Evolutionary conservation across 352 stramenopile genomes (phyloP).

Genomic region (Ophiocytium majus): DNA sequence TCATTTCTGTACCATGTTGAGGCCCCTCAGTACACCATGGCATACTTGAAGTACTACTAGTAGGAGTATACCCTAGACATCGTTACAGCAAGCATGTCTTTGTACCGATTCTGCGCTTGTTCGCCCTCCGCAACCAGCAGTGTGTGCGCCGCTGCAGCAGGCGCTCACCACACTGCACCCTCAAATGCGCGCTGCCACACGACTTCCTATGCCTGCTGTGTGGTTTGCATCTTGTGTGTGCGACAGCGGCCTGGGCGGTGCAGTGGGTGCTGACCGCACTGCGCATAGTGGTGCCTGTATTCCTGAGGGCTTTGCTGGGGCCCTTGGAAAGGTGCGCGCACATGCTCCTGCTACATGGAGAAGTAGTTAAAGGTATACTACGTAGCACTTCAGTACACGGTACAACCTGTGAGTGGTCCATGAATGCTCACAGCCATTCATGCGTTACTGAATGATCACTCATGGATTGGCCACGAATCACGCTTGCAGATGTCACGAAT

Average conservation of each 20-base stretch:
- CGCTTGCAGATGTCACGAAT: background rate
- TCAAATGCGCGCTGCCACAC: too few species aligned
- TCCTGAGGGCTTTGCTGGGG: background rate
- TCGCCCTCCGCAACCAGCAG: background rate
- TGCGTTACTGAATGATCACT: background rate
- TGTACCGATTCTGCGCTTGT: background rate
- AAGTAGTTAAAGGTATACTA: background rate
- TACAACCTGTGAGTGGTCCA: too few species aligned
- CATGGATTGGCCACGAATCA: background rate
- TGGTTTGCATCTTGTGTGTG: background rate
- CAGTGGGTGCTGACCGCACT: background rate
- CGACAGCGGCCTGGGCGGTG: background rate
- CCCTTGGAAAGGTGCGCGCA: conserved; percentile 11
- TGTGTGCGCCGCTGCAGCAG: too few species aligned
- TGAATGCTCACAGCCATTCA: too few species aligned
- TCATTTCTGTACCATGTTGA: too few species aligned
- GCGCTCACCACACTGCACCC: too few species aligned
- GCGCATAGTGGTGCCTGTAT: background rate
- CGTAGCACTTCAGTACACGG: too few species aligned
- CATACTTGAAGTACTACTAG: background rate
- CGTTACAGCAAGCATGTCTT: background rate
- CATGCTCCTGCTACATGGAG: background rate
- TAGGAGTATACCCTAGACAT: background rate
- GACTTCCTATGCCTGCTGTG: background rate
- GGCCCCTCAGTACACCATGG: too few species aligned